Base-by-base conservation (phyloP, 2,329 filamentous ascomycete genomes). In the Pseudonectria foliicola region DNA sequence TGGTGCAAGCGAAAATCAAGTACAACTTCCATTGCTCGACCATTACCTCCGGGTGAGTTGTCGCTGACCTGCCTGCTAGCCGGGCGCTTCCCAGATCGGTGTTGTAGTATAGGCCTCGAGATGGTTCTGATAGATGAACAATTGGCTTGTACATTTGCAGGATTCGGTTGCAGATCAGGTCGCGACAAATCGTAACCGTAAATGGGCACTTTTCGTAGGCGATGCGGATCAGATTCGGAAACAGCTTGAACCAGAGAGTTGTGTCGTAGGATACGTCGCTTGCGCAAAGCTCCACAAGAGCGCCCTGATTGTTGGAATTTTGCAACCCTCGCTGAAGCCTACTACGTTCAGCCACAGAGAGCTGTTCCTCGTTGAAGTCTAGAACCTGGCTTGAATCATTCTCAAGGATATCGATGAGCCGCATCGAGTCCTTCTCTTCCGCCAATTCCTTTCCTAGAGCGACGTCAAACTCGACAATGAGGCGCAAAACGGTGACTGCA, bases 21-120 rank as follows among this genome's bases (percentile, higher is more conserved):
- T 96, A 96, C 3, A 96, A 68, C 61, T 95, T 96, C 90, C 90
- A 98, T 57, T 98, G 92, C 60, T 96, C 93, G 39, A 98, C 79
- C 38, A 95, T 71, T 14, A 94, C 79, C 50, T 94, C 88, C 0
- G 89, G 85, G 13, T 88, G 83, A 1, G 82, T 81, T 3, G 78
- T 82, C 39, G 74, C 79, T 39, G 73, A 75, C 54, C 77, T 69
- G 46, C 60, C 63, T 2, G 64, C 59, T 14, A 66, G 56, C 14
- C 73, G 66, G 18, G 66, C 70, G 52, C 71, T 80, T 18, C 69
- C 67, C 6, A 72, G 65, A 31, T 80, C 75, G 13, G 73, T 66
- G 35, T 78, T 78, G 44, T 83, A 76, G 48, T 80, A 73, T 11
- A 76, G 64, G 12, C 80, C 80, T 38, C 80, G 69, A 4, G 75